Conservation (phyloP, 2,329 filamentous ascomycete genomes). For the Plectosphaerella cucumerina region DNA sequence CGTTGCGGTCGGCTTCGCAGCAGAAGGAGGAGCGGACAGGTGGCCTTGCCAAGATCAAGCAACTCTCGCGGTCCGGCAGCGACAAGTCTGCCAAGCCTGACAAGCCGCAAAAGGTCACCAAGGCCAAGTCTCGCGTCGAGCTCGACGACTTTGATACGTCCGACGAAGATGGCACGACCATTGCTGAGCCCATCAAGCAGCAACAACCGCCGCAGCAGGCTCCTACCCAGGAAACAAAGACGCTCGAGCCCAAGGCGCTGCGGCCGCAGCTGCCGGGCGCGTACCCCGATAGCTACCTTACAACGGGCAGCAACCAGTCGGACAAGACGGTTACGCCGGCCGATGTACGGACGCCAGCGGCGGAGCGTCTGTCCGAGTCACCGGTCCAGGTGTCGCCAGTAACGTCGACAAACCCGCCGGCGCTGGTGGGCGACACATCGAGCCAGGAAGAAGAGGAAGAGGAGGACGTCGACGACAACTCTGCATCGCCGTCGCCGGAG, state of each 20-base stretch:
- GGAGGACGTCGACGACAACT: conserved; percentile 57
- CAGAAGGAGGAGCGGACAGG: conserved; percentile 36
- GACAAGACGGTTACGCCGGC: conserved; percentile 25
- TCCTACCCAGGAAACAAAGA: conserved; percentile 8
- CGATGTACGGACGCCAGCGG: conserved; percentile 21
- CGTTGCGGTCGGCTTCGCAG: conserved; percentile 28
- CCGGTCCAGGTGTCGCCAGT: conserved; percentile 62
- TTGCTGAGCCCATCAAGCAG: conserved; percentile 21
- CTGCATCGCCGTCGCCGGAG: conserved; percentile 61
- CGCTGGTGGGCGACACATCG: conserved; percentile 66
- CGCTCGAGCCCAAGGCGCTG: conserved; percentile 14
- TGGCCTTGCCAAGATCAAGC: conserved; percentile 36
- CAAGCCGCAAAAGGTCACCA: conserved; percentile 47
- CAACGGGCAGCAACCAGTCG: conserved; percentile 21
- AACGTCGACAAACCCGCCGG: conserved; percentile 52
- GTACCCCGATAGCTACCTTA: conserved; percentile 36
- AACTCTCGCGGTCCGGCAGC: conserved; percentile 29
- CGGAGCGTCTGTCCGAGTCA: conserved; percentile 59
- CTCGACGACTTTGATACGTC: conserved; percentile 68
- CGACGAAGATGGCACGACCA: conserved; percentile 30
- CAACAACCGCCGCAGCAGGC: conserved; percentile 13
- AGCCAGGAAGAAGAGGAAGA: conserved; percentile 57
- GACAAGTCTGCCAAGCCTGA: conserved; percentile 47
- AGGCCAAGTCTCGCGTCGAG: conserved; percentile 58
- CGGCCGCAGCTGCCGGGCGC: conserved; percentile 33